Evolutionary conservation across 495 filamentous ascomycete species (phyloP).

Genomic region (Podospora bellae-mahoneyi): DNA sequence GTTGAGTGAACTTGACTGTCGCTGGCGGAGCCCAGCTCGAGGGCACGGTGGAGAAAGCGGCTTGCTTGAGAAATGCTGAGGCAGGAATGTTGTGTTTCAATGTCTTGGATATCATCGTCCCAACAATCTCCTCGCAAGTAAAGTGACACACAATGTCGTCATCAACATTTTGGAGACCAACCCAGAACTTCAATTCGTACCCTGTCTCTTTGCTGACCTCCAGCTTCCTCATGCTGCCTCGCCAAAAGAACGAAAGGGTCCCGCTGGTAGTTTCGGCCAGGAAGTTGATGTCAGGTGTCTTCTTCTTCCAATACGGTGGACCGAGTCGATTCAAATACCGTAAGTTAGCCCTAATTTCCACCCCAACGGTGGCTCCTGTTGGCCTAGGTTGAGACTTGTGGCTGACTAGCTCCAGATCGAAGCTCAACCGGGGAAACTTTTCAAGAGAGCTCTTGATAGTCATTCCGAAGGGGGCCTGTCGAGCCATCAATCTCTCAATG

Average conservation of each 20-base stretch:
- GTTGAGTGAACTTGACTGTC: not conserved
- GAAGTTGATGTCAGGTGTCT: slow-evolving; percentile 65
- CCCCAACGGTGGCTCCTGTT: slow-evolving; percentile 39
- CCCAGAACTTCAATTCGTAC: slow-evolving; percentile 60
- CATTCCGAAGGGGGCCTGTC: slow-evolving; percentile 78
- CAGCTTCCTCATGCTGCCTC: slow-evolving; percentile 66
- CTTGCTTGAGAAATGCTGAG: slow-evolving; percentile 47
- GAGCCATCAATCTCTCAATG: slow-evolving; percentile 74
- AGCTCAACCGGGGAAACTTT: slow-evolving; percentile 70
- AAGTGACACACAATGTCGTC: slow-evolving; percentile 68
- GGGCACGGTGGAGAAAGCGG: not conserved
- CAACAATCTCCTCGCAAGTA: slow-evolving; percentile 88
- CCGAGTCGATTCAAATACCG: slow-evolving; percentile 68
- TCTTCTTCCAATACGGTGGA: slow-evolving; percentile 58
- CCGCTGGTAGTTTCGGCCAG: slow-evolving; percentile 76
- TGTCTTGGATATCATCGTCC: slow-evolving; percentile 62
- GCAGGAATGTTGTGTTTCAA: slow-evolving; percentile 61
- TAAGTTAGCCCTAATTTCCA: slow-evolving; percentile 66
- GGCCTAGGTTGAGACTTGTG: slow-evolving; percentile 16
- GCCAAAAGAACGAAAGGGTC: slow-evolving; percentile 69
- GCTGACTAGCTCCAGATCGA: slow-evolving; percentile 42
- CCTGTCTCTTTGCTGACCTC: slow-evolving; percentile 42
- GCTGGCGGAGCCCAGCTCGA: not conserved
- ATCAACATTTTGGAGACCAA: slow-evolving; percentile 50
- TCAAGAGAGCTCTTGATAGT: slow-evolving; percentile 61